Base-by-base conservation (phyloP, 768 basidiomycete genomes). In the Termitomyces sp. region DNA sequence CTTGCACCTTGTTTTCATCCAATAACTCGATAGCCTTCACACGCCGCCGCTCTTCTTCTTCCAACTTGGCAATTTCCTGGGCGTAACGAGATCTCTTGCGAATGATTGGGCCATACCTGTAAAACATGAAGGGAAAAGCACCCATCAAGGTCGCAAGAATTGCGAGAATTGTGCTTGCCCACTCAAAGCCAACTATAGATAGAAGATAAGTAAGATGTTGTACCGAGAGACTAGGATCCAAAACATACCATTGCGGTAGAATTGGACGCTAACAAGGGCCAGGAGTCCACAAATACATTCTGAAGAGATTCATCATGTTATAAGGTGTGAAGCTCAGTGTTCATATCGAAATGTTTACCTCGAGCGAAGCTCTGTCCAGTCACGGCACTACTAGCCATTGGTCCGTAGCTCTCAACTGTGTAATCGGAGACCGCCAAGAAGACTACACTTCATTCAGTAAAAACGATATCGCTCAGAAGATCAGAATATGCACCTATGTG, bases 291-390 rank as follows among this genome's bases (percentile, higher is more conserved):
- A 64, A 4, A 66, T 41, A 26, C 58, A 62, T 48, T 66, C 65
- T 65, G 24, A 36, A 3, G 34, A 41, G 7, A 28, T 4, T 6
- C 20, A 8, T 29, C 26, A 51, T 48, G 7, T 3, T 16, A 24
- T 37, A 1, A 37, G 31, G 37, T 22, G 22, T 9, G 10, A 39
- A 7, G 12, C 4, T 4, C 3, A 29, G 41, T 41, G 22, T 24
- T 22, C 0, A 15, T 15, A 12, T 20, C 22, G 12, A 13, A 7
- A 5, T 1, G n/a, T 15, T 36, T 55, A 63, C 65, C 65, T 58
- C 65, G 57, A 33, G 61, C 63, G 26, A 66, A 66, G 24, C 65
- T 66, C 55, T 66, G 65, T 28, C 65, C 65, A 29, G 65, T 66
- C 20, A 66, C 60, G 4, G 65, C 65, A 28, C 65, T 66, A 26